phyloP scores from a whole-genome alignment of 2,329 filamentous ascomycete species.

The Ophiostoma ulmi region DNA sequence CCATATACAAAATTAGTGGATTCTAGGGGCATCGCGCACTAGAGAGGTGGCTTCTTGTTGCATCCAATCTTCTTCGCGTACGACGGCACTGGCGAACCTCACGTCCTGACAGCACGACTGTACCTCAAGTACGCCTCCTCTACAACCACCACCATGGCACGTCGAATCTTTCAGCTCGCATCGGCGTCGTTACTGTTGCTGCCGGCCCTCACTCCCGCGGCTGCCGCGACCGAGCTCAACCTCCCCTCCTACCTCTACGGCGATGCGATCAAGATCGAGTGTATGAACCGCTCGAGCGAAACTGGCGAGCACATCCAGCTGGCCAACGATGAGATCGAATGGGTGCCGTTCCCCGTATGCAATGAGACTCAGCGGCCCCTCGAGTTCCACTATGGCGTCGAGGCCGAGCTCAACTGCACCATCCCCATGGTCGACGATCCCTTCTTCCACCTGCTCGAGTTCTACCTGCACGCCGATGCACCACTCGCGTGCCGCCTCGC shows the following conservation, averaged over 20 bases:
- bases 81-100: background rate
- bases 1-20: background rate
- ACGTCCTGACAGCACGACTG: background rate
- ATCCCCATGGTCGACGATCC: constrained; percentile 70
- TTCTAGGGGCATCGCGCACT: background rate
- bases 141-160: constrained; percentile 15
- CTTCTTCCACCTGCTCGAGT: constrained; percentile 86
- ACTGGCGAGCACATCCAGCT: constrained; percentile 87
- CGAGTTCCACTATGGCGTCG: constrained; percentile 79
- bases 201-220: constrained; percentile 23
- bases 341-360: constrained; percentile 85
- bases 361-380: constrained; percentile 80
- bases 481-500: constrained; percentile 88
- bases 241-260: constrained; percentile 62
- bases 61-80: background rate
- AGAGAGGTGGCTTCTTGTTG: constrained; percentile 6
- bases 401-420: constrained; percentile 78
- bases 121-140: background rate
- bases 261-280: constrained; percentile 63
- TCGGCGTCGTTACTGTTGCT: constrained; percentile 15
- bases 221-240: constrained; percentile 37
- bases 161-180: constrained; percentile 15
- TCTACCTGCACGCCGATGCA: constrained; percentile 96
- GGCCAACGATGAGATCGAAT: constrained; percentile 75
- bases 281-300: constrained; percentile 68